phyloP scores from a whole-genome alignment of 176 grass and related monocot genomes.

The Elaeis guineensis region DNA sequence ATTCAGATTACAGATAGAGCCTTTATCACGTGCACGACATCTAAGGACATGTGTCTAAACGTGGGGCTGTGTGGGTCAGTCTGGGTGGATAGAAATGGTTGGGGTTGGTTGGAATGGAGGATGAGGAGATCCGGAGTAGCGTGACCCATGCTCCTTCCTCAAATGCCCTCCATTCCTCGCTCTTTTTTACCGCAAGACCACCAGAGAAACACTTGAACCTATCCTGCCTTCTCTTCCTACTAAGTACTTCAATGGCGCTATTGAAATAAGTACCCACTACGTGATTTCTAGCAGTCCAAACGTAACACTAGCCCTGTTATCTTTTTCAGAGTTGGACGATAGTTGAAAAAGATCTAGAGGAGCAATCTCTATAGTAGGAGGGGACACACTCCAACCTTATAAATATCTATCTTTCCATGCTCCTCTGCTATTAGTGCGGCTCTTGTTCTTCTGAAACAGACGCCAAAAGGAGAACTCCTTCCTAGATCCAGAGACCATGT shows the following conservation, averaged over 20 bases:
- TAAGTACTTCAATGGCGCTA: background rate
- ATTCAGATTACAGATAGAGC: too few species aligned
- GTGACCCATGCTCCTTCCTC: background rate
- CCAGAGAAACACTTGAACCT: conserved; percentile 14
- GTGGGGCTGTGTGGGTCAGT: background rate
- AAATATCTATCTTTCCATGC: background rate
- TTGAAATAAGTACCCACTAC: background rate
- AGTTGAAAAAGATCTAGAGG: background rate
- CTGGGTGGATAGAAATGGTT: conserved; percentile 28
- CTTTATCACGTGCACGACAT: background rate
- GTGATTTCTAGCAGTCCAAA: background rate
- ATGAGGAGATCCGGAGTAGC: background rate
- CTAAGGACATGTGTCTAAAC: background rate
- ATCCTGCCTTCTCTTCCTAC: background rate
- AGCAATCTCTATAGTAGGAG: too few species aligned
- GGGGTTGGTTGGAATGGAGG: conserved; percentile 33
- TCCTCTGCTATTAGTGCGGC: background rate
- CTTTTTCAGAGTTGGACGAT: conserved; percentile 11
- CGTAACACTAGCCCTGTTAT: background rate
- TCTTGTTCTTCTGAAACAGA: background rate
- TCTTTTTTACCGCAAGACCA: conserved; percentile 6
- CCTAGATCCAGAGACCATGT: background rate
- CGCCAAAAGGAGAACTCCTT: too few species aligned
- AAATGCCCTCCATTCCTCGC: background rate
- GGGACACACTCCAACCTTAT: background rate